phyloP scores from a whole-genome alignment of 2,329 filamentous ascomycete species.

The Cylindrodendrum hubeiense region DNA sequence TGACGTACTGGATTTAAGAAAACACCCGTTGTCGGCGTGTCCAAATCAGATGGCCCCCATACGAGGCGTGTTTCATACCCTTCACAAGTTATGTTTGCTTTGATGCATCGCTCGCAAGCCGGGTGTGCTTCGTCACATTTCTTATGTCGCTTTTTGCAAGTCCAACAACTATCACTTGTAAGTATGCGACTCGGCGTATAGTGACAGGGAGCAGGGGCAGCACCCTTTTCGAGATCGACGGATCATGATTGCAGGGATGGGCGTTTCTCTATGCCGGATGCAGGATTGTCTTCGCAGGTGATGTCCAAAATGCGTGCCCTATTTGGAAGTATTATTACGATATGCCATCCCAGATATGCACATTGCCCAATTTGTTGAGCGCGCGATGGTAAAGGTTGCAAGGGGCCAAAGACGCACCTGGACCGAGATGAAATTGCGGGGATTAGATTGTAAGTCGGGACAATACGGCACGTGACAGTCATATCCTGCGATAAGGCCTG shows the following conservation, averaged over 20 bases:
- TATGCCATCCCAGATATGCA: background rate
- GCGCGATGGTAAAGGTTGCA: background rate
- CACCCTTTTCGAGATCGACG: conserved; percentile 10
- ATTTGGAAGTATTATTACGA: background rate
- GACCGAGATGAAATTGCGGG: background rate
- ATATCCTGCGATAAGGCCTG: background rate
- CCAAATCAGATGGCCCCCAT: conserved; percentile 21
- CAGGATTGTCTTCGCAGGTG: background rate
- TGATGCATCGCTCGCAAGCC: conserved; percentile 22
- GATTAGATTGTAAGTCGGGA: background rate
- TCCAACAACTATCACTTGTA: conserved; percentile 26
- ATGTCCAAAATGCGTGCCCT: too few relatives aligned
- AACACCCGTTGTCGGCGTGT: conserved; percentile 3
- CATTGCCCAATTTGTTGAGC: background rate
- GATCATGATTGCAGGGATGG: background rate
- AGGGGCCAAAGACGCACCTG: background rate
- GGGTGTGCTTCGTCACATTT: conserved; percentile 30
- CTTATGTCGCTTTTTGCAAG: conserved; percentile 29
- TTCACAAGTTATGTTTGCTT: conserved; percentile 27
- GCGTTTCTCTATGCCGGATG: background rate
- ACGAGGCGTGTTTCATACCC: conserved; percentile 29
- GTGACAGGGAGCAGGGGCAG: background rate
- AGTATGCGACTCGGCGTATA: background rate
- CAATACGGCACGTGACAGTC: background rate
- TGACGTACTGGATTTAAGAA: conserved; percentile 22